A percentile compares a stretch with the other conserved stretches of the same genome.
Conservation (phyloP, 1,284 basidiomycete species). For the Trichosporon sp. region DNA sequence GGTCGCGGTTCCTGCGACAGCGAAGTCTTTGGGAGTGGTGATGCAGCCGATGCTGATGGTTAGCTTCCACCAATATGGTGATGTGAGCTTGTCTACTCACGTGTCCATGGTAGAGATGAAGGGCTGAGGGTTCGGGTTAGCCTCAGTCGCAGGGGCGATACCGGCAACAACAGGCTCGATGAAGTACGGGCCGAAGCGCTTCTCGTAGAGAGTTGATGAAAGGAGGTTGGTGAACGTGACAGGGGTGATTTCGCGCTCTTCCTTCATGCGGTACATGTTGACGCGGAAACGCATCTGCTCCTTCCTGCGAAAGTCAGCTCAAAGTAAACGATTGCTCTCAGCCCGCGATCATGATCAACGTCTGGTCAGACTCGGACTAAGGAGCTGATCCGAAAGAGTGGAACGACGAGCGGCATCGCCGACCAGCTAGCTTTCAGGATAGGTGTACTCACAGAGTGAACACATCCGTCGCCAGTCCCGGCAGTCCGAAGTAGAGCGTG, state of each 20-base stretch:
- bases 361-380: too few species aligned
- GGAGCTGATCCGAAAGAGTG: background rate
- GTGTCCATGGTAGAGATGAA: slow-evolving; percentile 96
- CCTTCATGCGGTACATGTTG: slow-evolving; percentile 99
- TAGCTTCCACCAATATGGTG: too few species aligned
- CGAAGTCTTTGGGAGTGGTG: slow-evolving; percentile 68
- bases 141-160: slow-evolving; percentile 56
- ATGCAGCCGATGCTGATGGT: slow-evolving; percentile 68
- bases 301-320: slow-evolving; percentile 55
- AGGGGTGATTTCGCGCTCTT: slow-evolving; percentile 94
- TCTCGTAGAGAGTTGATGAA: slow-evolving; percentile 95
- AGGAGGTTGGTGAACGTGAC: slow-evolving; percentile 95
- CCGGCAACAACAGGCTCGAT: slow-evolving; percentile 97
- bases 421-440: background rate
- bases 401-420: too few species aligned
- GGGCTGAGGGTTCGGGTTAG: slow-evolving; percentile 73
- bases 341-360: too few species aligned
- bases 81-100: slow-evolving; percentile 28
- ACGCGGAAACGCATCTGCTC: slow-evolving; percentile 88
- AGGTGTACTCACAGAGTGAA: slow-evolving; percentile 67
- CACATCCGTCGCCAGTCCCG: slow-evolving; percentile 91
- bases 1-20: slow-evolving; percentile 89
- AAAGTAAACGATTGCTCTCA: too few species aligned
- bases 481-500: slow-evolving; percentile 84
- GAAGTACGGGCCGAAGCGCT: slow-evolving; percentile 94